These are phyloP conservation scores for Lavandula angustifolia DNA, from an alignment of 257 asterid species.

Conservation along the genomic window DNA sequence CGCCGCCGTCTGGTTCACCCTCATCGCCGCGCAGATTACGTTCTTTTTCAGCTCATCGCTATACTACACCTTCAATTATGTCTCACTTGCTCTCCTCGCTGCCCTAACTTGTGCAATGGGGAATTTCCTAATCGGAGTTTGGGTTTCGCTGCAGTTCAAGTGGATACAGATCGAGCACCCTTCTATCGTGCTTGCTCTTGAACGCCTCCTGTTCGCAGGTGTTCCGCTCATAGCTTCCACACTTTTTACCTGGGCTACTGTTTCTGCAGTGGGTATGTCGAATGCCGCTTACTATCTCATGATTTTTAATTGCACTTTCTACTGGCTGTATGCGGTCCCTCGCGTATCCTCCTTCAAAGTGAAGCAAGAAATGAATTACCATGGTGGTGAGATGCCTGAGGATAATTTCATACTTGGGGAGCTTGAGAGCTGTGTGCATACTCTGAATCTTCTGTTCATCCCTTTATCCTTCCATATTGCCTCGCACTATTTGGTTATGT, in stretches of 20 bases:
- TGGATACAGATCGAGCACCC: constrained; percentile 97
- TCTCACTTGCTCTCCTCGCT: constrained; percentile 61
- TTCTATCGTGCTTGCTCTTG: constrained; percentile 80
- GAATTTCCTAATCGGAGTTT: constrained; percentile 84
- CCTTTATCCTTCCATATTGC: constrained; percentile 77
- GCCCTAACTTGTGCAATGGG: constrained; percentile 67
- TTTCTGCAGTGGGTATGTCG: constrained; percentile 82
- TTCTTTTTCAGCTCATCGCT: constrained; percentile 80
- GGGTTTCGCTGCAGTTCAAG: constrained; percentile 96
- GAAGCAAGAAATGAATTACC: constrained; percentile 71
- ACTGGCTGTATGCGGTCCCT: constrained; percentile 96
- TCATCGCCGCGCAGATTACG: constrained; percentile 73
- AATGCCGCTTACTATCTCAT: constrained; percentile 88
- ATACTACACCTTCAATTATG: constrained; percentile 52
- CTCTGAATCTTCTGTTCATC: constrained; percentile 69
- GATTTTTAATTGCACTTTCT: constrained; percentile 81
- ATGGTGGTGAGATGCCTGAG: constrained; percentile 79
- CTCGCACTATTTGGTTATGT: constrained; percentile 67
- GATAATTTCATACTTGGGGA: constrained; percentile 74
- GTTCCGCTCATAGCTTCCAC: constrained; percentile 70
- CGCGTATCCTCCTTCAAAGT: constrained; percentile 74
- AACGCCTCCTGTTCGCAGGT: constrained; percentile 82
- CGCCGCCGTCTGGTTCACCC: constrained; percentile 87
- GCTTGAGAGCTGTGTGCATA: constrained; percentile 91
- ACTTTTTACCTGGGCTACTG: constrained; percentile 94